Evolutionary conservation across 495 filamentous ascomycete genomes (phyloP).

Genomic region (Massariosphaeria phaeospora): DNA sequence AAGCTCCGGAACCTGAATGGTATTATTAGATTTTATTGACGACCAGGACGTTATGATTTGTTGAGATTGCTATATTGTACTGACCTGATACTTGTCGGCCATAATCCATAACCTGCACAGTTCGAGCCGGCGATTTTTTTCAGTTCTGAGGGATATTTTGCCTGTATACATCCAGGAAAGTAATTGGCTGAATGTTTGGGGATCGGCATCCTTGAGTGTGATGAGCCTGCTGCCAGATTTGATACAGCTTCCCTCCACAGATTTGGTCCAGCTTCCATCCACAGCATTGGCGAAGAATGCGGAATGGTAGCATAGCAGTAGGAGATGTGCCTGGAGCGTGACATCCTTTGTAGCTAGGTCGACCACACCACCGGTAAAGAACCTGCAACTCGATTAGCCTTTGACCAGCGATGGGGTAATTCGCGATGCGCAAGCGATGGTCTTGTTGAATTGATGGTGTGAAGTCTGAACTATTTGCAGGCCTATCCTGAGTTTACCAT

Average conservation of each 20-base stretch:
- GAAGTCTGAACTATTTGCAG: not conserved
- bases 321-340: constrained; percentile 12
- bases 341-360: constrained; percentile 4
- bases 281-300: constrained; percentile 22
- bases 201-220: constrained; percentile 11
- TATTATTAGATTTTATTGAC: not conserved
- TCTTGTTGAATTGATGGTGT: not conserved
- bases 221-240: constrained; percentile 7
- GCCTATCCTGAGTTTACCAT: not conserved
- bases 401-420: not conserved
- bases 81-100: constrained; percentile 9
- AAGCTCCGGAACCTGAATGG: not conserved
- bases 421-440: not conserved
- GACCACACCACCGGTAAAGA: constrained; percentile 13
- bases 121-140: not conserved
- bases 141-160: not conserved
- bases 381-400: not conserved
- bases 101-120: constrained; percentile 9
- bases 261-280: constrained; percentile 11
- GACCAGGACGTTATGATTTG: not conserved
- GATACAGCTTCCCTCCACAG: constrained; percentile 12
- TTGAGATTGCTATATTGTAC: not conserved
- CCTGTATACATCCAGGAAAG: constrained; percentile 9
- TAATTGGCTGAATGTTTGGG: constrained; percentile 11
- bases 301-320: constrained; percentile 7